A percentile compares a stretch with the other conserved stretches of the same genome.
phyloP scores from a whole-genome alignment of 2,329 filamentous ascomycete species.

The Ceratocystis colombiana region DNA sequence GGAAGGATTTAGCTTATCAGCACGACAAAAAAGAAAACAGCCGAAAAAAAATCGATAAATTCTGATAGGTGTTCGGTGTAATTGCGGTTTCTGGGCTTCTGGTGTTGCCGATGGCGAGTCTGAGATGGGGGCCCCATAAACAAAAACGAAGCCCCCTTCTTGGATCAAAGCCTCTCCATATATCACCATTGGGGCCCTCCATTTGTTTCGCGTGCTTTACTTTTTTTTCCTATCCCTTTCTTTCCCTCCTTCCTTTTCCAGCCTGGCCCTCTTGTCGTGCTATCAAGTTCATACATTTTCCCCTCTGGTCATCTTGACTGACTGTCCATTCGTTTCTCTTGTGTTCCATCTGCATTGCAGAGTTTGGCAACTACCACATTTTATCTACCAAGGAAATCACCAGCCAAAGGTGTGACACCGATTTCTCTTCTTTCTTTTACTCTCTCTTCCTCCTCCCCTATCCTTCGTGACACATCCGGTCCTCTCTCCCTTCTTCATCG shows the following conservation, averaged over 20 bases:
- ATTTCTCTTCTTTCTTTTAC: slow-evolving; percentile 11
- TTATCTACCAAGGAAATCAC: neutral
- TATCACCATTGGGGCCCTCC: neutral
- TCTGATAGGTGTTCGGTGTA: neutral
- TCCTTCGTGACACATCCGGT: slow-evolving; percentile 2
- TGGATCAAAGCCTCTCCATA: neutral
- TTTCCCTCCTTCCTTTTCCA: neutral
- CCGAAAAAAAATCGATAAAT: slow-evolving; percentile 2
- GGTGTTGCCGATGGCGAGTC: slow-evolving; percentile 2
- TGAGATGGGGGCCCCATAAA: slow-evolving; percentile 3
- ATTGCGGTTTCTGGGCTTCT: slow-evolving; percentile 7
- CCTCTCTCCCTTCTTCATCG: neutral
- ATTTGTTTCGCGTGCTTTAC: neutral
- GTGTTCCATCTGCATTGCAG: neutral
- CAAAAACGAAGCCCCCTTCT: slow-evolving; percentile 1
- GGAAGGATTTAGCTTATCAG: neutral
- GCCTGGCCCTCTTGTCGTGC: neutral
- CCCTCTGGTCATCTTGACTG: slow-evolving; percentile 15
- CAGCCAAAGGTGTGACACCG: too few relatives aligned
- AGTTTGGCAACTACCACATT: neutral
- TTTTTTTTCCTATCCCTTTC: neutral
- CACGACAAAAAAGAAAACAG: neutral
- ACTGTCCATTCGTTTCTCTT: slow-evolving; percentile 19
- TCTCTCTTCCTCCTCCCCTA: neutral
- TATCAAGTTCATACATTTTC: neutral